Evolutionary conservation across 1,139 yeast genomes (phyloP).

Genomic region (Diutina mesorugosa): DNA sequence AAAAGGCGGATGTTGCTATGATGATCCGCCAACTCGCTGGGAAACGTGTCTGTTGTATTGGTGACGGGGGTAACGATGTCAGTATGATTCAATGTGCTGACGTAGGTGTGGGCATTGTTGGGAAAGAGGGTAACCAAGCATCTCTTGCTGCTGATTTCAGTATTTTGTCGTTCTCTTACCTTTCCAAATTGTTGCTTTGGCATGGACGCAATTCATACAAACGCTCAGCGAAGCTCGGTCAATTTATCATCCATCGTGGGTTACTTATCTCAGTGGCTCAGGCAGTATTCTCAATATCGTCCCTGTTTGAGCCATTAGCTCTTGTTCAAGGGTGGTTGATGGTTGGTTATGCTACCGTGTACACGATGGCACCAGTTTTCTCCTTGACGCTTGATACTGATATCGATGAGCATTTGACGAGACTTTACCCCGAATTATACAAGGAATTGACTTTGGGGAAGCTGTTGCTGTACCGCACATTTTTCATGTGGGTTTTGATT

Average conservation of each 20-base stretch:
- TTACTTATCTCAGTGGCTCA: conserved; percentile 91
- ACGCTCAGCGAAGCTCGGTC: conserved; percentile 88
- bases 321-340: conserved; percentile 91
- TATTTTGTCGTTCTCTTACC: conserved; percentile 79
- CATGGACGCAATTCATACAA: conserved; percentile 97
- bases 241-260: conserved; percentile 94
- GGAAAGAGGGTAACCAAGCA: conserved; percentile 97
- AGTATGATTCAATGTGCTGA: conserved; percentile 99
- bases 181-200: conserved; percentile 84
- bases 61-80: conserved; percentile 99
- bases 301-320: conserved; percentile 86
- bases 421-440: conserved; percentile 87
- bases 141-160: conserved; percentile 96
- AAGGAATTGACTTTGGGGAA: conserved; percentile 83
- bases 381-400: conserved; percentile 86
- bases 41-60: conserved; percentile 91
- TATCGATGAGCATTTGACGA: conserved; percentile 80
- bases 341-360: conserved; percentile 96
- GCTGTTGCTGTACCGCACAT: conserved; percentile 75
- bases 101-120: conserved; percentile 98
- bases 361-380: conserved; percentile 98
- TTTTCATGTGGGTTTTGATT: conserved; percentile 82
- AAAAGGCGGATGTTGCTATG: conserved; percentile 89
- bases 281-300: conserved; percentile 79
- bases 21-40: conserved; percentile 69